These are phyloP conservation scores for Liquidambar formosana DNA, from an alignment of 164 flowering plant species.

Conservation along the genomic window DNA sequence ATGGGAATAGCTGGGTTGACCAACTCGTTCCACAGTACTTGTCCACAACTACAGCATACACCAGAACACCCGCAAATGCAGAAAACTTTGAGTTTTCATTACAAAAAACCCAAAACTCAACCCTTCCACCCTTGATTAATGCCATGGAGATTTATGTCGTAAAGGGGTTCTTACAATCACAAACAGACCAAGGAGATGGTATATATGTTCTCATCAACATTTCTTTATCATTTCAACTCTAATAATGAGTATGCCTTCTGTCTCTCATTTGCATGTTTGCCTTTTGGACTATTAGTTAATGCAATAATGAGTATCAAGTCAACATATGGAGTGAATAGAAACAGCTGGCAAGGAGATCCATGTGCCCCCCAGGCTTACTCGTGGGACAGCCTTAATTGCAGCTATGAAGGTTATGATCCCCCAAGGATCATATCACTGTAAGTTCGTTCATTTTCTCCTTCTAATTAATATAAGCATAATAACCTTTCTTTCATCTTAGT, in stretches of 20 bases:
- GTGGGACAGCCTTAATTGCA: conserved; percentile 47
- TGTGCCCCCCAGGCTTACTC: conserved; percentile 30
- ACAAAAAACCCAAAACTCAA: conserved; percentile 16
- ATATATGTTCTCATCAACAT: background rate
- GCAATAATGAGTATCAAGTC: conserved; percentile 31
- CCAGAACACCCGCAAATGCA: background rate
- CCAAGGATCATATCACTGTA: conserved; percentile 41
- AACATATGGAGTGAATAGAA: conserved; percentile 25
- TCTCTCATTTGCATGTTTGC: too few relatives aligned
- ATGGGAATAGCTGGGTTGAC: conserved; percentile 1
- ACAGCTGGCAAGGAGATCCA: conserved; percentile 62
- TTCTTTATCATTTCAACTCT: background rate
- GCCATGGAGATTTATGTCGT: conserved; percentile 30
- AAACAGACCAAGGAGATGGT: conserved; percentile 22
- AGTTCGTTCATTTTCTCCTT: conserved; percentile 19
- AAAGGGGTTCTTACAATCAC: conserved; percentile 5
- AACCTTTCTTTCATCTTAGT: background rate
- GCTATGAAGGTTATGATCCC: conserved; percentile 12
- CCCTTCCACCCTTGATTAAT: conserved; percentile 37
- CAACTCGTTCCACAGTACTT: conserved; percentile 12
- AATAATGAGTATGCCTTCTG: background rate
- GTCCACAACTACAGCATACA: background rate
- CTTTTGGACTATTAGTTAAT: conserved; percentile 16
- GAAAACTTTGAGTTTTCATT: conserved; percentile 2
- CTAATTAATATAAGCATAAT: background rate